A percentile compares a stretch with the other conserved stretches of the same genome.
phyloP scores from a whole-genome alignment of 2,329 filamentous ascomycete species.

The Chaetomium strumarium region DNA sequence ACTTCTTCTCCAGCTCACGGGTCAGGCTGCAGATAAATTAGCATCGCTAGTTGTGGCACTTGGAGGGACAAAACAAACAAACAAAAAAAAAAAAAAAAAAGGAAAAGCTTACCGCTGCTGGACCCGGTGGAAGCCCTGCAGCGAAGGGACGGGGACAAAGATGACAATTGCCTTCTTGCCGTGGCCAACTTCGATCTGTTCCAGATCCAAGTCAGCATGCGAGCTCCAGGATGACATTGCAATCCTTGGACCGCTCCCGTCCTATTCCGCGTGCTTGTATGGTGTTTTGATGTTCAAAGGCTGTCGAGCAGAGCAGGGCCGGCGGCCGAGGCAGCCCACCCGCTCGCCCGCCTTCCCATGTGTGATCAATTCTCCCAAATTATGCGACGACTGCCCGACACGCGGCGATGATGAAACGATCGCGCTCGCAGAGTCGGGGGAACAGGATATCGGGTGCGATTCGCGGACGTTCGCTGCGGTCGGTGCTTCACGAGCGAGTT shows the following conservation, averaged over 20 bases:
- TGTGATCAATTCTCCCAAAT: slow-evolving; percentile 25
- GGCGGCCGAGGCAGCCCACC: slow-evolving; percentile 12
- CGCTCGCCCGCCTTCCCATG: slow-evolving; percentile 20
- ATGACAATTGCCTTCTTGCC: slow-evolving; percentile 99
- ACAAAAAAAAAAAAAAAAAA: neutral
- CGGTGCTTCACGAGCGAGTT: slow-evolving; percentile 34
- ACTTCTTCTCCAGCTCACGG: slow-evolving; percentile 99
- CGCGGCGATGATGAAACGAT: slow-evolving; percentile 15
- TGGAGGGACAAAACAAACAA: too few relatives aligned
- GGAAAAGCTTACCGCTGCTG: slow-evolving; percentile 84
- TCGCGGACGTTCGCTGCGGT: slow-evolving; percentile 28
- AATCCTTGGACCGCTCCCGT: slow-evolving; percentile 70
- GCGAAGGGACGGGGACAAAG: slow-evolving; percentile 99
- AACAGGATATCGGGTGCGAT: slow-evolving; percentile 39
- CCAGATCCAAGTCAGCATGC: slow-evolving; percentile 67
- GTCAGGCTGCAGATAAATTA: slow-evolving; percentile 65
- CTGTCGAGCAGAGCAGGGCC: slow-evolving; percentile 19
- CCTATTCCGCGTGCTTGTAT: slow-evolving; percentile 51
- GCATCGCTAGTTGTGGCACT: neutral
- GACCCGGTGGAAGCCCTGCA: slow-evolving; percentile 97
- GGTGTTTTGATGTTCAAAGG: slow-evolving; percentile 25
- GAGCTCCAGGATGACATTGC: slow-evolving; percentile 58
- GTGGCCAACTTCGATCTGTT: slow-evolving; percentile 99
- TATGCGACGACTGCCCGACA: slow-evolving; percentile 23
- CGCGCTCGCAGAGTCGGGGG: slow-evolving; percentile 28